Conservation (phyloP, 495 filamentous ascomycete genomes). For the Penicillium verhagenii region DNA sequence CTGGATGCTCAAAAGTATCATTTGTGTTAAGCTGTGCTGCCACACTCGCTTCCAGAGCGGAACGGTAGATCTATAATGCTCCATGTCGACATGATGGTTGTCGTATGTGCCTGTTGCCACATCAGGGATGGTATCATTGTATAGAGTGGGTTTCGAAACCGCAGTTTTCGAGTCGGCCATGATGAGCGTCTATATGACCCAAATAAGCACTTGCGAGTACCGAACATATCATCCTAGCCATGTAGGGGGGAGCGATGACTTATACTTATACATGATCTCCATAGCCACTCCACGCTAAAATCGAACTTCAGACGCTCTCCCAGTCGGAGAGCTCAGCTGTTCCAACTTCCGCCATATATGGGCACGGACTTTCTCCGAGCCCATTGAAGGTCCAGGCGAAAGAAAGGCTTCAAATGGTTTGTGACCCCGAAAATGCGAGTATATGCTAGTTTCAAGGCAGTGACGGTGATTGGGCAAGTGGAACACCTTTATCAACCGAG, state of each 20-base stretch:
- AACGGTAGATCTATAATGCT: conserved; percentile 17
- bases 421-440: not conserved
- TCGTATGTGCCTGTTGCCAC: not conserved
- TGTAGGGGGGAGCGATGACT: too few species aligned
- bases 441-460: not conserved
- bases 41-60: conserved; percentile 29
- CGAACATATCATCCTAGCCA: too few species aligned
- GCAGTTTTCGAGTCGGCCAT: not conserved
- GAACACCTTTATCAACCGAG: not conserved
- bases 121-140: not conserved
- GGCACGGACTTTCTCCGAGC: not conserved
- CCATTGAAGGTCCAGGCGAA: conserved; percentile 25
- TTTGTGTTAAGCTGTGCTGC: conserved; percentile 34
- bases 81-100: conserved; percentile 9
- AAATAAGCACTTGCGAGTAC: too few species aligned
- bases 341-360: conserved; percentile 15
- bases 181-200: too few species aligned
- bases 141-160: not conserved
- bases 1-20: conserved; percentile 26
- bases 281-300: not conserved
- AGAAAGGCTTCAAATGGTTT: not conserved
- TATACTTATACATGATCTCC: not conserved
- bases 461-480: not conserved
- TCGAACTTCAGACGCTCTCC: not conserved
- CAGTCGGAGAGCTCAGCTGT: not conserved